These are phyloP conservation scores for Populus tremula DNA, from an alignment of 345 rosid genomes.

Conservation along the genomic window DNA sequence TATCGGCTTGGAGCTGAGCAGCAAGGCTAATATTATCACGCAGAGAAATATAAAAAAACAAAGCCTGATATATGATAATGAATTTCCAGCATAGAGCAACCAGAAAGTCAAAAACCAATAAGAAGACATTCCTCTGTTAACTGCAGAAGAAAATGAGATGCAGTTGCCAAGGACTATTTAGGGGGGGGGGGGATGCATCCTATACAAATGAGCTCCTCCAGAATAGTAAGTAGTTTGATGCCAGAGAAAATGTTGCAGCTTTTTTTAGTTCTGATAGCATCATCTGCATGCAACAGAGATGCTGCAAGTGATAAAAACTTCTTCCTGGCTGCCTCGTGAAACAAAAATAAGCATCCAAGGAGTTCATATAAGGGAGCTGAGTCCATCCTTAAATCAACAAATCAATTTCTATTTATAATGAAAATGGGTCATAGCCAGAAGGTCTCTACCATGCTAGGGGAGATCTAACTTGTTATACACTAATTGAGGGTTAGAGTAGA, in stretches of 20 bases:
- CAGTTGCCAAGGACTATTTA: not conserved
- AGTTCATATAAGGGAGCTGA: not conserved
- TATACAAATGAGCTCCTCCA: not conserved
- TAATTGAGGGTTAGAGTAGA: not conserved
- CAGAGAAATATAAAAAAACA: not conserved
- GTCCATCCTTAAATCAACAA: not conserved
- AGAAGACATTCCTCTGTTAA: not conserved
- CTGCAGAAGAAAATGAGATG: not conserved
- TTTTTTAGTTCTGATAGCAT: not conserved
- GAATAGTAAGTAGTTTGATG: not conserved
- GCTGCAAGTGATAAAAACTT: not conserved
- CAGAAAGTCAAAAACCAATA: not conserved
- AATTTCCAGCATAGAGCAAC: not conserved
- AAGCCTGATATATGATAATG: not conserved
- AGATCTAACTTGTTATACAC: not conserved
- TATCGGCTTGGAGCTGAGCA: not conserved
- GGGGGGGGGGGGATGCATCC: not conserved
- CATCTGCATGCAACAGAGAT: not conserved
- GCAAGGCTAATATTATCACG: not conserved
- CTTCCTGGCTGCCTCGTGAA: not conserved
- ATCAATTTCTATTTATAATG: not conserved
- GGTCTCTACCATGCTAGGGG: not conserved
- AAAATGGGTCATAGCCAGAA: not conserved
- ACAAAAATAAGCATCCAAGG: not conserved
- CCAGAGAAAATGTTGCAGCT: not conserved